Evolutionary conservation across 2,329 filamentous ascomycete species (phyloP).

Genomic region (Ophioceras dolichostomum): DNA sequence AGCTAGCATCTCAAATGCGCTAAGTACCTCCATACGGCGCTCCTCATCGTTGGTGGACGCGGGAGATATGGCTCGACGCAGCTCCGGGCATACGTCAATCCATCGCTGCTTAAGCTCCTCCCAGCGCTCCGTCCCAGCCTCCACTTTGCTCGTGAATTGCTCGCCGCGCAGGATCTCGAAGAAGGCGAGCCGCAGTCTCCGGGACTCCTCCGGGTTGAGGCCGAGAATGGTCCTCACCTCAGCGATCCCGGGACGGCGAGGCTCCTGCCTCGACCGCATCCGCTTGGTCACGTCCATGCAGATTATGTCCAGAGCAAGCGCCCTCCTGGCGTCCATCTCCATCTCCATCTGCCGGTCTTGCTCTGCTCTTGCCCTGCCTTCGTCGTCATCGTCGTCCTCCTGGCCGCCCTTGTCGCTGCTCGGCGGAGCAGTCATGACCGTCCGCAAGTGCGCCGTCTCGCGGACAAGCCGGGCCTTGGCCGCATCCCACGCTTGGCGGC

Average conservation of each 20-base stretch:
- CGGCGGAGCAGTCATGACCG: slow-evolving; percentile 47
- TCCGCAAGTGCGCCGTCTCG: slow-evolving; percentile 50
- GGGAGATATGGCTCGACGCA: slow-evolving; percentile 46
- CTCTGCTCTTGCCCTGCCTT: background rate
- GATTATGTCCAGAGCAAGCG: slow-evolving; percentile 63
- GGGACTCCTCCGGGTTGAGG: slow-evolving; percentile 30
- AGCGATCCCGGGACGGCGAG: slow-evolving; percentile 56
- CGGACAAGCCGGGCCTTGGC: slow-evolving; percentile 56
- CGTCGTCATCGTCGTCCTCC: slow-evolving; percentile 14
- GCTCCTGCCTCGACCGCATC: slow-evolving; percentile 40
- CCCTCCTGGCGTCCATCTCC: slow-evolving; percentile 11
- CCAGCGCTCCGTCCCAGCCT: slow-evolving; percentile 62
- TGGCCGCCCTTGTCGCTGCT: slow-evolving; percentile 16
- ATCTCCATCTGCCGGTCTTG: background rate
- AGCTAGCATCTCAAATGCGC: too few species aligned
- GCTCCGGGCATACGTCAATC: slow-evolving; percentile 43
- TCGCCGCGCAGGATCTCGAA: slow-evolving; percentile 52
- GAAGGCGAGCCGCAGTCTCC: slow-evolving; percentile 53
- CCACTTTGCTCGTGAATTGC: slow-evolving; percentile 61
- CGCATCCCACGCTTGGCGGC: slow-evolving; percentile 60
- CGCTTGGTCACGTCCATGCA: slow-evolving; percentile 74
- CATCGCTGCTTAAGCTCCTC: slow-evolving; percentile 55
- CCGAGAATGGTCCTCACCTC: slow-evolving; percentile 55
- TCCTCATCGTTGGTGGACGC: too few species aligned
- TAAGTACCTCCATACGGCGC: too few species aligned